phyloP scores from a whole-genome alignment of 2,329 filamentous ascomycete genomes.

The Daldinia sp. region DNA sequence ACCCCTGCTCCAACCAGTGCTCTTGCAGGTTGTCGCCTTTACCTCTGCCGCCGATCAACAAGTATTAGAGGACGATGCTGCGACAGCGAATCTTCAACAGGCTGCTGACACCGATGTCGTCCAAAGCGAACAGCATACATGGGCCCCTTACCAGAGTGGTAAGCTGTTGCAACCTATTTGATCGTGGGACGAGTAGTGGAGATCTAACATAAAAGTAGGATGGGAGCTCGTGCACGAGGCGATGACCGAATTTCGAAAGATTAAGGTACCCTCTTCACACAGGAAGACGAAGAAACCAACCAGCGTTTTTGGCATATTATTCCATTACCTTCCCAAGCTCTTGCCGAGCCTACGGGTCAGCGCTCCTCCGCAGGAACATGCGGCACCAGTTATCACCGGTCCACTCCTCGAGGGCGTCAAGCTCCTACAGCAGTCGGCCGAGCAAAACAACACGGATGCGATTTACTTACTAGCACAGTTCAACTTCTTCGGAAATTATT shows the following conservation, averaged over 20 bases:
- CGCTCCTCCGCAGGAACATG: conserved; percentile 58
- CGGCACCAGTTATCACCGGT: conserved; percentile 55
- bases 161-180: conserved; percentile 25
- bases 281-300: conserved; percentile 59
- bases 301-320: conserved; percentile 58
- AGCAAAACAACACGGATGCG: conserved; percentile 79
- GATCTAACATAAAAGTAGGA: conserved; percentile 53
- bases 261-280: conserved; percentile 58
- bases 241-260: conserved; percentile 62
- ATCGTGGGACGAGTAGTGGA: background rate
- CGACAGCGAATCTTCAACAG: conserved; percentile 41
- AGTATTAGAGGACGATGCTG: conserved; percentile 42
- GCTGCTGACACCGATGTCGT: conserved; percentile 46
- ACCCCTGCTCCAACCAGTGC: conserved; percentile 44
- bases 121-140: conserved; percentile 45
- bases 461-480: conserved; percentile 91
- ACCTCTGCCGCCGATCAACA: conserved; percentile 49
- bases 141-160: conserved; percentile 53
- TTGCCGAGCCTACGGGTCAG: conserved; percentile 64
- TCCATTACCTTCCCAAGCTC: conserved; percentile 61
- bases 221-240: conserved; percentile 67
- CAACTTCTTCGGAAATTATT: conserved; percentile 96
- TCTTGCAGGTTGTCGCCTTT: conserved; percentile 49
- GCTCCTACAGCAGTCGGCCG: conserved; percentile 65
- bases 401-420: conserved; percentile 64